Evolutionary conservation across 805 yeast species (phyloP).

Genomic region (Kluyveromyces siamensis): DNA sequence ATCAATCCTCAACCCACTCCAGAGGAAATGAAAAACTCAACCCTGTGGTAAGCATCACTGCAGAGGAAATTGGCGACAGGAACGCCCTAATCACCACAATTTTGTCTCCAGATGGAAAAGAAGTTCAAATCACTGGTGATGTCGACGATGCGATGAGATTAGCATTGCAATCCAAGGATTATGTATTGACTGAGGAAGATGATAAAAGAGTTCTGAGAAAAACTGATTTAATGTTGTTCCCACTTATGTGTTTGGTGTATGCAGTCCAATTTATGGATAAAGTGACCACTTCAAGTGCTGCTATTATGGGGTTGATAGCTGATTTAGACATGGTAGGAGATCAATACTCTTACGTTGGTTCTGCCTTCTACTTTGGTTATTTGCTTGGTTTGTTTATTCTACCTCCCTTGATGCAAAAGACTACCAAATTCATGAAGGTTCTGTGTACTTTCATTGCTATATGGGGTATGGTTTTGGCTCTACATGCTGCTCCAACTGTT

Average conservation of each 20-base stretch:
- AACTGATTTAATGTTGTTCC: conserved; percentile 38
- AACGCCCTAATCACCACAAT: conserved; percentile 2
- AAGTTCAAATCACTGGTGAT: conserved; percentile 25
- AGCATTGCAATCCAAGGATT: conserved; percentile 25
- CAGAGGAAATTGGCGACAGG: conserved; percentile 5
- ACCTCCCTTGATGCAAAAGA: conserved; percentile 31
- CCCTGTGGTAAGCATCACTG: conserved; percentile 6
- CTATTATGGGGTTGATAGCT: conserved; percentile 37
- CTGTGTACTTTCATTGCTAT: conserved; percentile 36
- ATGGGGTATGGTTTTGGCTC: conserved; percentile 48
- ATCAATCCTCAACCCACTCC: not conserved
- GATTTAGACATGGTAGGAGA: conserved; percentile 34
- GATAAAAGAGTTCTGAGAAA: conserved; percentile 32
- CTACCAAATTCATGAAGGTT: conserved; percentile 42
- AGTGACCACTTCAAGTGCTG: conserved; percentile 36
- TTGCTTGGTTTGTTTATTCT: conserved; percentile 23
- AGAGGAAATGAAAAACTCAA: conserved; percentile 2
- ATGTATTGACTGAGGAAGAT: conserved; percentile 19
- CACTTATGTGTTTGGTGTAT: conserved; percentile 37
- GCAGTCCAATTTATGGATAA: conserved; percentile 49
- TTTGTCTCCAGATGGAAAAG: conserved; percentile 10
- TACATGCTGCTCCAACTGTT: conserved; percentile 37
- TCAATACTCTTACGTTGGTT: conserved; percentile 42
- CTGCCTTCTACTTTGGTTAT: conserved; percentile 54
- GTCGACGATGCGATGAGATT: conserved; percentile 37